Percentiles rank a stretch among this genome's conserved stretches.
Conservation (phyloP, 2,329 filamentous ascomycete species). For the Cryphonectria carpinicola region DNA sequence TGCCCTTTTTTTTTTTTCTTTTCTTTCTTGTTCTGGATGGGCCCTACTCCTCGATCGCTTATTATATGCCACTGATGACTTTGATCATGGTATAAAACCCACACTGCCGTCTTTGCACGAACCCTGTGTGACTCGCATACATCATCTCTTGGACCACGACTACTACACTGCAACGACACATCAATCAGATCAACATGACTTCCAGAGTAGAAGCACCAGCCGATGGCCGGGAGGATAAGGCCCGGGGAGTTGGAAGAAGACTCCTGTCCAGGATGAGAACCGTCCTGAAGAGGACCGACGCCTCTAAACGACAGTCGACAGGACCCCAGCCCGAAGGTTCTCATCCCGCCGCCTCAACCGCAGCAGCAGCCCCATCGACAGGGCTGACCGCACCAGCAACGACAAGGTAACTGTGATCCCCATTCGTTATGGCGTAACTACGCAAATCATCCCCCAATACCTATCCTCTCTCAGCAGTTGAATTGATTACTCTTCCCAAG, state of each 20-base stretch:
- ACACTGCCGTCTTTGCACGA: background rate
- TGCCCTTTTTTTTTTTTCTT: background rate
- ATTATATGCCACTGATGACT: background rate
- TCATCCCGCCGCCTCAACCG: background rate
- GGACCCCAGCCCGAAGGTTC: constrained; percentile 6
- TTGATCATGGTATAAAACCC: constrained; percentile 3
- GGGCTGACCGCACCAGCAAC: constrained; percentile 4
- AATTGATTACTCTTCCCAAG: background rate
- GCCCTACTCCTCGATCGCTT: background rate
- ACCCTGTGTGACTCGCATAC: constrained; percentile 2
- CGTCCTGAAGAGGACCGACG: constrained; percentile 51
- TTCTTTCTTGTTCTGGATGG: background rate
- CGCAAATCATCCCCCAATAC: background rate
- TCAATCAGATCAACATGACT: constrained; percentile 43
- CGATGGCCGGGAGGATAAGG: constrained; percentile 45
- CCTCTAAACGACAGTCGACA: constrained; percentile 35
- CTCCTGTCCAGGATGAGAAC: constrained; percentile 55
- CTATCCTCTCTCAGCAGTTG: too few species aligned
- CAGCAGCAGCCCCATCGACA: constrained; percentile 3
- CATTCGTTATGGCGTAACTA: background rate
- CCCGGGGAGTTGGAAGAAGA: constrained; percentile 50
- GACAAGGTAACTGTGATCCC: constrained; percentile 20
- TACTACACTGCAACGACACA: background rate
- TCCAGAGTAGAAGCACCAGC: constrained; percentile 45
- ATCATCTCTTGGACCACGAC: background rate